Base-by-base conservation (phyloP, 257 asterid genomes). In the Anisodus tanguticus region DNA sequence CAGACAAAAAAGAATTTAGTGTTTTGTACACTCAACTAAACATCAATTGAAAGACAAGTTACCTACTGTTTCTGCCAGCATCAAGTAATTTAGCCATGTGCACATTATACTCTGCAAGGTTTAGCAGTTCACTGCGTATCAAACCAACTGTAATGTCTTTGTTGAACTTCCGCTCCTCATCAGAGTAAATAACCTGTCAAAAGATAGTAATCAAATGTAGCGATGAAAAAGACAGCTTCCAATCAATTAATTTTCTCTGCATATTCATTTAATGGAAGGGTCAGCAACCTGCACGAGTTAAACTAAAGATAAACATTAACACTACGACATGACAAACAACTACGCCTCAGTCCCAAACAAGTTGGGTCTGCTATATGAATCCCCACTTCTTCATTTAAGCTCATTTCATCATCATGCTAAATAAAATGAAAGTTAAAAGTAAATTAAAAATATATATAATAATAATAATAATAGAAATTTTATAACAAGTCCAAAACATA, bases 61-160 rank as follows among this genome's bases (percentile, higher is more conserved):
- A 88, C 98, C 47, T 90, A 97, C 99, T 95, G 91, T 97, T 91
- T 88, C 99, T 90, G 80, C 99, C 99, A 15, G 96, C 93, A 85
- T 95, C 99, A 88, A 95, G 91, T 86, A 91, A 95, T 90, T 97
- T 97, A 55, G 99, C 97, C 97, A 97, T 97, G 87, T 95, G 97
- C 82, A 93, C 97, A 90, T 92, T 93, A 86, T 97, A 97, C 86
- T 97, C 99, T 0, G 97, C 95, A 85, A 97, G 95, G 90, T 92
- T 95, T 72, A 97, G 89, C 77, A 97, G 82, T 84, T 95, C 98
- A 79, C 97, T 91, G 71, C 79, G 92, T 26, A 97, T 97, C 86
- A 97, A 95, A 85, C 98, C 98, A 82, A 92, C 85, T 8, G 93
- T 91, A 59, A 97, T 95, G 83, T 93, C 98, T 90, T 89, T 95